Evolutionary conservation across 2,329 filamentous ascomycete species (phyloP), one percentile per base, ranked within the genome.

Genomic region (Fusarium tupiense): DNA sequence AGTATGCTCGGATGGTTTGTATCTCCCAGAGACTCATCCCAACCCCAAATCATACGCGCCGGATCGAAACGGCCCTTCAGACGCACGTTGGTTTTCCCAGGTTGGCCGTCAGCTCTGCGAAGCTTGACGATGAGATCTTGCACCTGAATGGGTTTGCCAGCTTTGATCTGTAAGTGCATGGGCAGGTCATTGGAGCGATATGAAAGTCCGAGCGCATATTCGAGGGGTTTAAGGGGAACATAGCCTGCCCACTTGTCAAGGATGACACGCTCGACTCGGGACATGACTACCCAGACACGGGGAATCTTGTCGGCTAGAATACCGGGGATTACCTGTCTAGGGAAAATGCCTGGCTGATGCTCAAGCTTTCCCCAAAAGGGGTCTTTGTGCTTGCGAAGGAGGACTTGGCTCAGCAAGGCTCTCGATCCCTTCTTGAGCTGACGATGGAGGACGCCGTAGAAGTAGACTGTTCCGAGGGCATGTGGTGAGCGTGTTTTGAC

Each of bases 391-490:
- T 59, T 71, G 41, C 75, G 70, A 26, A 81, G 75, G 17, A 83
- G 74, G 6, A 82, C 66, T 22, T 64, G 64, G 41, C 72, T 73
- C 37, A 82, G 65, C 26, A 77, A 54, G 24, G 65, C 61, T 17
- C 82, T 80, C 8, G 78, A 67, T 0, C 56, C 46, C 29, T 64
- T 69, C 29, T 76, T 74, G n/a, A 83, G 76, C 41, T 77, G 78
- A 64, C 81, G 80, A 31, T 76, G 64, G 10, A 82, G 73, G 26
- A 79, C 73, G 38, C 75, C 82, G 70, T 84, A 80, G 65, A 83
- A 82, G 64, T 82, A 77, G 24, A 80, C 47, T 40, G 77, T 77
- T 43, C 79, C 80, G 3, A 84, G 76, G 29, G 79, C 76, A 58
- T 76, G 72, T 16, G 80, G 74, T 26, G 82, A 79, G 44, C 79